Percentiles rank a stretch among this genome's conserved stretches.
Evolutionary conservation across 2,329 filamentous ascomycete genomes (phyloP).

Genomic region (Nemania sp.): DNA sequence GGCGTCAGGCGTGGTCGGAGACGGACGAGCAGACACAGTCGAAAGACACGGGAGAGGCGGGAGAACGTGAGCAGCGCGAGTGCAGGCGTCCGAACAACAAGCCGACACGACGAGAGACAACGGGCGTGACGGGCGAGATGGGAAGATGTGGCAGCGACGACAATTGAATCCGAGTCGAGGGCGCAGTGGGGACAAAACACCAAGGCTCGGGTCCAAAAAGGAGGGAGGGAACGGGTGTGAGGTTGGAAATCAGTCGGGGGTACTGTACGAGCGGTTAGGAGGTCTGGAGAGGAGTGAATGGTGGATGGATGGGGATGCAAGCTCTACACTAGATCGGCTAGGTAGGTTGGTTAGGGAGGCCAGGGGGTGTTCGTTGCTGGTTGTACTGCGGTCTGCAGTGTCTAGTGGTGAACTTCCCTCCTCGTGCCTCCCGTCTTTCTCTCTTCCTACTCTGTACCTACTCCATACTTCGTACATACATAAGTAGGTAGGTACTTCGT

Average conservation of each 20-base stretch:
- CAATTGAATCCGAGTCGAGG: slow-evolving; percentile 30
- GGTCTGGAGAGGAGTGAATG: slow-evolving; percentile 28
- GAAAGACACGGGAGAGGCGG: slow-evolving; percentile 12
- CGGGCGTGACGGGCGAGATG: slow-evolving; percentile 4
- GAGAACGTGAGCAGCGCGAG: slow-evolving; percentile 13
- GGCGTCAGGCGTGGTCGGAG: slow-evolving; percentile 16
- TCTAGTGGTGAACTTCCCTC: too few relatives aligned
- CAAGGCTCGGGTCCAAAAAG: slow-evolving; percentile 32
- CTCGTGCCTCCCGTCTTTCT: too few relatives aligned
- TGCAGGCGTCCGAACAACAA: slow-evolving; percentile 12
- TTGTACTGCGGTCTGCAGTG: not conserved
- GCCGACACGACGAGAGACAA: not conserved
- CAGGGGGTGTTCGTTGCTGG: not conserved
- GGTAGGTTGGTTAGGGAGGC: not conserved
- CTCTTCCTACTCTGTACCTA: too few relatives aligned
- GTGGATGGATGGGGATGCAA: slow-evolving; percentile 32
- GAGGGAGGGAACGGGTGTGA: slow-evolving; percentile 35
- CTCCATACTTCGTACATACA: too few relatives aligned
- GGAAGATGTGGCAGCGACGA: slow-evolving; percentile 17
- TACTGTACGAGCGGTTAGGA: slow-evolving; percentile 31
- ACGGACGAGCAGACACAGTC: too few relatives aligned
- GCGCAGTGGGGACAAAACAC: slow-evolving; percentile 32
- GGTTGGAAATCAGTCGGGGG: slow-evolving; percentile 39
- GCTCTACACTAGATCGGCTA: slow-evolving; percentile 24
- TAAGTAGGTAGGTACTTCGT: not conserved